These are phyloP conservation scores for Boechera divaricarpa DNA, from an alignment of 345 rosid genomes.

Conservation along the genomic window DNA sequence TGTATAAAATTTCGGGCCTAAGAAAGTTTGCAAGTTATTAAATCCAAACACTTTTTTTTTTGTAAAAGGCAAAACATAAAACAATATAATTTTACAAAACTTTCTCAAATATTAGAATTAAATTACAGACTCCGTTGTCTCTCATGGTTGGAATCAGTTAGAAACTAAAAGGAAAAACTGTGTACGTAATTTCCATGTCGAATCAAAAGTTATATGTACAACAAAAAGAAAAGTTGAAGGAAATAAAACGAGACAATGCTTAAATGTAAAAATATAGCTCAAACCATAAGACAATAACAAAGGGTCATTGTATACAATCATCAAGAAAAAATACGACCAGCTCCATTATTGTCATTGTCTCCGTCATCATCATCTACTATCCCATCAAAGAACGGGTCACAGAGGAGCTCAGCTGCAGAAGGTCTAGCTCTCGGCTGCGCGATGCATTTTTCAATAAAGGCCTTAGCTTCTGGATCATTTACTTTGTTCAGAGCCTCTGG, in stretches of 20 bases:
- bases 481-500: constrained; percentile 70
- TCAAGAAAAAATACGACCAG: constrained; percentile 35
- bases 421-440: constrained; percentile 68
- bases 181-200: constrained; percentile 9
- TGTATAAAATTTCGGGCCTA: too few relatives aligned
- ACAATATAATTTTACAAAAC: too few relatives aligned
- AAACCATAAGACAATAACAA: neutral
- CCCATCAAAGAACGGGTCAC: constrained; percentile 71
- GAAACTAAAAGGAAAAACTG: constrained; percentile 8
- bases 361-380: constrained; percentile 56
- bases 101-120: neutral
- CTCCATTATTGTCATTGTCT: constrained; percentile 32
- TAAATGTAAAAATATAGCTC: constrained; percentile 1
- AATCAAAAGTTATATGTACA: constrained; percentile 27
- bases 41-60: too few relatives aligned
- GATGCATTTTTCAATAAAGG: constrained; percentile 78
- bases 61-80: too few relatives aligned
- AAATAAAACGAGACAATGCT: constrained; percentile 16
- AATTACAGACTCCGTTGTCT: neutral
- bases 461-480: constrained; percentile 62
- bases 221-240: neutral
- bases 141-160: constrained; percentile 9
- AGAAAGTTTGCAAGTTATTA: too few relatives aligned
- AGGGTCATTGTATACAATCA: constrained; percentile 3
- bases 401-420: constrained; percentile 70